phyloP scores from a whole-genome alignment of 176 grass and related monocot species.

The Panicum miliaceum region DNA sequence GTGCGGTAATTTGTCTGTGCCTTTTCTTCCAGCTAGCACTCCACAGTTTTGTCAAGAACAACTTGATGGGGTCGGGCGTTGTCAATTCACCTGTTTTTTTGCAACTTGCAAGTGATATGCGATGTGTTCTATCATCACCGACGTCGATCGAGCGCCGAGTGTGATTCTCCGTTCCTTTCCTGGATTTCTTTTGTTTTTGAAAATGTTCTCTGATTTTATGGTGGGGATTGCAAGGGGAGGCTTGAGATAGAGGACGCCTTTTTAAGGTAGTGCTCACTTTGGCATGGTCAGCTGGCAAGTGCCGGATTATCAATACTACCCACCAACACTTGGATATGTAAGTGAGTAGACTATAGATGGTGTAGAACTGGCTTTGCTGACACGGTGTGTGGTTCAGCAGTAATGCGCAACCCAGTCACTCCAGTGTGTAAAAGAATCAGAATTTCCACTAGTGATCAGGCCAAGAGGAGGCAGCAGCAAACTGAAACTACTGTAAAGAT shows the following conservation, averaged over 20 bases:
- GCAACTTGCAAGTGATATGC: slow-evolving; percentile 37
- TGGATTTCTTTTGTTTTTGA: slow-evolving; percentile 7
- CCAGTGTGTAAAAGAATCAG: not conserved
- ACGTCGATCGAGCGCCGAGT: slow-evolving; percentile 7
- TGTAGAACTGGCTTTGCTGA: not conserved
- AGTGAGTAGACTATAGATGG: slow-evolving; percentile 14
- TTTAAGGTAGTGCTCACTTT: slow-evolving; percentile 12
- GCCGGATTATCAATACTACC: slow-evolving; percentile 2
- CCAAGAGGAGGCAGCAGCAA: not conserved
- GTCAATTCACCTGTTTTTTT: slow-evolving; percentile 8
- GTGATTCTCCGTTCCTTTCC: not conserved
- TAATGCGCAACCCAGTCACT: not conserved
- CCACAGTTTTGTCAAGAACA: not conserved
- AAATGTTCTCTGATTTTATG: slow-evolving; percentile 48
- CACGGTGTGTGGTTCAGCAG: not conserved
- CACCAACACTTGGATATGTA: slow-evolving; percentile 18
- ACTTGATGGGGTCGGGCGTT: not conserved
- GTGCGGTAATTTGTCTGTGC: slow-evolving; percentile 8
- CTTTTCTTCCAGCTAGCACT: not conserved
- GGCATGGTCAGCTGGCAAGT: slow-evolving; percentile 8
- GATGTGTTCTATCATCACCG: slow-evolving; percentile 33
- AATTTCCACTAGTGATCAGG: not conserved
- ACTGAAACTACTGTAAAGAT: not conserved
- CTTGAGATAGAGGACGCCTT: not conserved
- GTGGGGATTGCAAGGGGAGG: not conserved